Evolutionary conservation across 208 protist species (phyloP).

Genomic region (Trypanosoma caninum): DNA sequence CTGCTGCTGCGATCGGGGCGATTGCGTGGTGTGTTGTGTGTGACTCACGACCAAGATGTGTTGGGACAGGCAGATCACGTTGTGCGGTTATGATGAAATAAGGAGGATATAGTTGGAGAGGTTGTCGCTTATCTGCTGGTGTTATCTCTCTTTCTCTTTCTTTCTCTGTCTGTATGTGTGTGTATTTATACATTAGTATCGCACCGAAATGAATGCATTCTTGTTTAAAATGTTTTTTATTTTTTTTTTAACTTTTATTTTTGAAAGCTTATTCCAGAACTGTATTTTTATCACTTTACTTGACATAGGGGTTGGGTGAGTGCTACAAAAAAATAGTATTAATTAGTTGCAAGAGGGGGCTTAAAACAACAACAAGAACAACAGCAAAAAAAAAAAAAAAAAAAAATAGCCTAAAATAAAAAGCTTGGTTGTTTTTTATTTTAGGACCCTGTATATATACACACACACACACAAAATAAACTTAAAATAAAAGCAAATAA

Average conservation of each 20-base stretch:
- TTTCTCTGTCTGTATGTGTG: background rate
- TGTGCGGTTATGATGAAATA: constrained; percentile 24
- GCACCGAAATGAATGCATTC: background rate
- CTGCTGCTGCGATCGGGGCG: constrained; percentile 36
- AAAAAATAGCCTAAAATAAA: too few species aligned
- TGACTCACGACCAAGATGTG: constrained; percentile 60
- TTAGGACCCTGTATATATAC: too few species aligned
- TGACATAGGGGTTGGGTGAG: too few species aligned
- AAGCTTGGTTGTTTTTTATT: too few species aligned
- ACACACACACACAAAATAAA: too few species aligned
- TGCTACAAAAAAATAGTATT: too few species aligned
- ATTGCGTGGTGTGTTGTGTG: constrained; percentile 49
- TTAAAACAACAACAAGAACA: too few species aligned
- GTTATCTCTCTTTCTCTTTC: background rate
- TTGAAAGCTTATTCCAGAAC: too few species aligned
- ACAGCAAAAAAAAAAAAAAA: too few species aligned
- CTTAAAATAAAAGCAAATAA: too few species aligned
- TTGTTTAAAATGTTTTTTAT: background rate
- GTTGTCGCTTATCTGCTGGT: background rate
- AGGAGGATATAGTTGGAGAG: background rate
- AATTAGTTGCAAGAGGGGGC: too few species aligned
- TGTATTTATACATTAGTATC: constrained; percentile 2
- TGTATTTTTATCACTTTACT: too few species aligned
- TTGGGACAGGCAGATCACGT: constrained; percentile 55
- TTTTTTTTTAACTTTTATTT: background rate